Evolutionary conservation across 768 basidiomycete species (phyloP), one percentile per base, ranked within the genome.

Genomic region (Cystobasidium tubakii): DNA sequence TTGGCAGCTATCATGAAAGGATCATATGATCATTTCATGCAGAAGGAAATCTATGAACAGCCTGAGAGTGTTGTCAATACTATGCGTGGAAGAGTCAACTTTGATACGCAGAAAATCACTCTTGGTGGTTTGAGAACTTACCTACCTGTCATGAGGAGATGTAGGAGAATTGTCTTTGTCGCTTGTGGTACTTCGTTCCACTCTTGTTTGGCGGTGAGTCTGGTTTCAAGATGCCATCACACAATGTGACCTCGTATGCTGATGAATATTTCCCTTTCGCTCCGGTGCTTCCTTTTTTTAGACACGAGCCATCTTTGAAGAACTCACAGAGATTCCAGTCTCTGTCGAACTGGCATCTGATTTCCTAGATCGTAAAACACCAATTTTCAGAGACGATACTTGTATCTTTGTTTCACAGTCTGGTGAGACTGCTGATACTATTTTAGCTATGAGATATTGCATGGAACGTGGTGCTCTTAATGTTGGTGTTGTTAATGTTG

Each of bases 1-100:
- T 87, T 99, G 57, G 95, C 95, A n/a, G 96, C 95, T 77, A 98
- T 99, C 84, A 98, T 98, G 96, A 99, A 99, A 86, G 96, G 96
- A 81, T 92, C 93, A 82, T 99, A 98, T 81, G 92, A 92, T 81
- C 94, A 95, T 81, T 99, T 99, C 84, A 99, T 99, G 96, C 95
- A 98, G 82, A 99, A 99, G 84, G 96, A 99, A 83, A 97, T 97
- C 78, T 97, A 92, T 84, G 91, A 97, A 81, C 95, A 98, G 82
- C 74, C 96, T 64, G 96, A 99, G 80, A 95, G 92, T 31, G 96
- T 98, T 76, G 92, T 98, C 83, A 99, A 99, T 86, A 99, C 96
- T 64, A 99, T 99, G 96, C 90, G 96, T 86, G 96, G 96, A 75
- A 92, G 96, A 78, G 90, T 99, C 84, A 98, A 96, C 86, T 99